These are phyloP conservation scores for Penicillium sp. DNA, from an alignment of 2,329 filamentous ascomycete species.

Conservation along the genomic window DNA sequence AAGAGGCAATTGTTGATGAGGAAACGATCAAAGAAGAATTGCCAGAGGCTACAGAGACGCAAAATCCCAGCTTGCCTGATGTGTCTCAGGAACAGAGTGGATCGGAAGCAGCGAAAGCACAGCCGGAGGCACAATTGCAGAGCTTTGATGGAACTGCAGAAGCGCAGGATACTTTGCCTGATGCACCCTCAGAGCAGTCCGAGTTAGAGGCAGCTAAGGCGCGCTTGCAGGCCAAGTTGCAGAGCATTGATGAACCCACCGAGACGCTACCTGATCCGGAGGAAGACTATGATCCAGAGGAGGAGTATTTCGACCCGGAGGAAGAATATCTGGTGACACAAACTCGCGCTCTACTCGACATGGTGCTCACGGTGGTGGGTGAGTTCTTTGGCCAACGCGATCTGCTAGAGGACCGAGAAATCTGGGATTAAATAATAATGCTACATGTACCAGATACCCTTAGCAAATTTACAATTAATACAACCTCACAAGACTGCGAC, in stretches of 20 bases:
- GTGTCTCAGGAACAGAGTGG: too few relatives aligned
- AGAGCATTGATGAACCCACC: slow-evolving; percentile 2
- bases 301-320: neutral
- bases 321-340: slow-evolving; percentile 28
- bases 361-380: slow-evolving; percentile 85
- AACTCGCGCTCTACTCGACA: slow-evolving; percentile 74
- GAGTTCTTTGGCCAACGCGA: slow-evolving; percentile 90
- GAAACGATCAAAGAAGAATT: neutral
- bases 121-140: too few relatives aligned
- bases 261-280: neutral
- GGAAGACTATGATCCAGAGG: too few relatives aligned
- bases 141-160: neutral
- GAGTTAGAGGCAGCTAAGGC: slow-evolving; percentile 54
- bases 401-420: slow-evolving; percentile 71
- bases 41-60: neutral
- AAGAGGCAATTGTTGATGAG: neutral
- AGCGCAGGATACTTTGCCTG: slow-evolving; percentile 16
- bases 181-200: slow-evolving; percentile 15
- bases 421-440: slow-evolving; percentile 39
- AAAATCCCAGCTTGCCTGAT: too few relatives aligned
- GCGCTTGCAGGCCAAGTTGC: slow-evolving; percentile 46
- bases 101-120: neutral
- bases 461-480: slow-evolving; percentile 1
- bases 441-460: slow-evolving; percentile 9
- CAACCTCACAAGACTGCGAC: neutral